Percentiles rank a stretch among this genome's conserved stretches.
Evolutionary conservation across 2,329 filamentous ascomycete species (phyloP).

Genomic region (Exophiala viscosa): DNA sequence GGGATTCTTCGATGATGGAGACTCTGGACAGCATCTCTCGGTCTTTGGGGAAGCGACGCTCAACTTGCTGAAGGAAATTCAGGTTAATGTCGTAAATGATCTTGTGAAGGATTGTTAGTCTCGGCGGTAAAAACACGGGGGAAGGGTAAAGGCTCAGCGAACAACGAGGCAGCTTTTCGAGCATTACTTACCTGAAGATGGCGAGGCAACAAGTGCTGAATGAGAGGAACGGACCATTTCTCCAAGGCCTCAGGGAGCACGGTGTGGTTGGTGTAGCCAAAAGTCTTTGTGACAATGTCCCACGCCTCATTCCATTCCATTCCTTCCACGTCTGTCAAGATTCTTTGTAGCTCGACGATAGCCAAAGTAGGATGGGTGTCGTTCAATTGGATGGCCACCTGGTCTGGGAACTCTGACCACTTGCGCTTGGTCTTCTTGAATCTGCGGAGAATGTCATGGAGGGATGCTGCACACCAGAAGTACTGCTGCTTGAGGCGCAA

Average conservation of each 20-base stretch:
- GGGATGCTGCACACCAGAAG: conserved; percentile 97
- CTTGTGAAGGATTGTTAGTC: neutral
- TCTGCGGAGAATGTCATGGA: conserved; percentile 91
- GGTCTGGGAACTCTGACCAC: conserved; percentile 89
- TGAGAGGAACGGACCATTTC: conserved; percentile 92
- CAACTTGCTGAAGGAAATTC: conserved; percentile 84
- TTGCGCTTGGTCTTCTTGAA: conserved; percentile 95
- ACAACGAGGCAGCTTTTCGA: neutral
- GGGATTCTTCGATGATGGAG: conserved; percentile 96
- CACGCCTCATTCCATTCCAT: conserved; percentile 92
- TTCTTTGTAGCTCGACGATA: conserved; percentile 91
- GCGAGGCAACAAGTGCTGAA: conserved; percentile 88
- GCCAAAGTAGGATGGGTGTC: conserved; percentile 96
- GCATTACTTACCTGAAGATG: conserved; percentile 63
- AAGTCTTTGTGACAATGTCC: conserved; percentile 72
- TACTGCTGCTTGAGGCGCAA: conserved; percentile 98
- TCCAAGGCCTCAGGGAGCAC: conserved; percentile 94
- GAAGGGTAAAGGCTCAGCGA: neutral
- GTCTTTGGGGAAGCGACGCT: conserved; percentile 85
- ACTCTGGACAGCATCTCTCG: conserved; percentile 79
- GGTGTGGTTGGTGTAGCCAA: conserved; percentile 98
- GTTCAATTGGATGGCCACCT: conserved; percentile 96
- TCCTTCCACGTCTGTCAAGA: conserved; percentile 82
- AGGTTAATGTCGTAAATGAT: conserved; percentile 99
- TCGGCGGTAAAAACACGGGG: neutral